Evolutionary conservation across 148 eudicot species (phyloP).

Genomic region (Linanthus parryae): DNA sequence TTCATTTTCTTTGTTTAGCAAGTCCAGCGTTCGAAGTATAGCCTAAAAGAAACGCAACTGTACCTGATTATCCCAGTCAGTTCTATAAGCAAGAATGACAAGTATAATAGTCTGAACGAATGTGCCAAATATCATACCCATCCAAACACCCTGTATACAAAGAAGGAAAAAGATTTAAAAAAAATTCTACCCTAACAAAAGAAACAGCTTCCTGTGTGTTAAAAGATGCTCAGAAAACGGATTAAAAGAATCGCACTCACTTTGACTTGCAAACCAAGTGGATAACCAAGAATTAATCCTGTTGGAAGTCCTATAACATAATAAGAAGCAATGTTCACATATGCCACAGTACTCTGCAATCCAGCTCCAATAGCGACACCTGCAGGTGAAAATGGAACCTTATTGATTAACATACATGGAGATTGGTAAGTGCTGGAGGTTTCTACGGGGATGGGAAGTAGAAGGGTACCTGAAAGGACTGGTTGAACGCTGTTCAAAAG

Average conservation of each 20-base stretch:
- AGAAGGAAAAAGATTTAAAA: too few species aligned
- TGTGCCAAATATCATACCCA: conserved; percentile 41
- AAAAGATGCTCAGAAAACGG: not conserved
- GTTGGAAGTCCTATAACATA: conserved; percentile 43
- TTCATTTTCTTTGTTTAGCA: too few species aligned
- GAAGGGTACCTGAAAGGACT: conserved; percentile 61
- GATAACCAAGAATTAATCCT: conserved; percentile 42
- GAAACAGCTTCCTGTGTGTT: not conserved
- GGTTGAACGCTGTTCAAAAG: conserved; percentile 59
- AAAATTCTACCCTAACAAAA: too few species aligned
- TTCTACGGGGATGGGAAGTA: too few species aligned
- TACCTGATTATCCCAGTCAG: conserved; percentile 51
- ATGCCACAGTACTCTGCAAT: conserved; percentile 38
- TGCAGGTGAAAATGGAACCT: not conserved
- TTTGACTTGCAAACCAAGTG: conserved; percentile 26
- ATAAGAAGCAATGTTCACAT: conserved; percentile 38
- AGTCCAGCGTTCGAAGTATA: too few species aligned
- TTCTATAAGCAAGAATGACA: conserved; percentile 28
- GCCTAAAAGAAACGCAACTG: too few species aligned
- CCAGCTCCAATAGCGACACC: conserved; percentile 51
- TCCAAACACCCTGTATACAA: conserved; percentile 46
- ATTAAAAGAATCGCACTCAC: conserved; percentile 8
- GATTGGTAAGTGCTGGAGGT: too few species aligned
- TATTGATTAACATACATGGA: too few species aligned
- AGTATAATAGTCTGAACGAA: conserved; percentile 32